Evolutionary conservation across 257 asterid species (phyloP), one percentile per base, ranked within the genome.

Genomic region (Solanum sitiens): DNA sequence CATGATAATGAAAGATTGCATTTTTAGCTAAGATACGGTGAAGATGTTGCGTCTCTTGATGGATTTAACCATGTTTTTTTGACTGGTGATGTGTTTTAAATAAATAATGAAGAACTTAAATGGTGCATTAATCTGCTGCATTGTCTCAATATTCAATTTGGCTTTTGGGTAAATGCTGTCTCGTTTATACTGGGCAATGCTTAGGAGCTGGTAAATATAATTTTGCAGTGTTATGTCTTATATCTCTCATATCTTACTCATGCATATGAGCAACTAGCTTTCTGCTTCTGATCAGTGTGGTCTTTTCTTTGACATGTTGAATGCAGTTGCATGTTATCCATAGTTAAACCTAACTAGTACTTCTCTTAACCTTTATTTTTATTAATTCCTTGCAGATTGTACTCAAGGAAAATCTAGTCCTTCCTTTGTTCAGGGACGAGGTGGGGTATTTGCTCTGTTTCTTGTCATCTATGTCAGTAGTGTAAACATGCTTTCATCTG

Each of bases 331-430:
- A 50, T 30, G 68, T 50, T 80, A 30, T 13, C 45, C 68, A 80
- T 80, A 47, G 18, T 80, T 80, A 47, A 47, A 80, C 44, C 4
- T 47, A 67, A n/a, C 87, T 90, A 84, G 90, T 83, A 74, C 73
- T 87, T 87, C 79, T 85, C 87, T 53, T 67, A 63, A 33, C 73
- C 89, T 84, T 86, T 89, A 86, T 90, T 9, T 71, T 71, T 61
- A 84, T 44, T 65, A 44, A 84, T 89, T 45, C 87, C 80, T 91
- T 89, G 90, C 94, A 97, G 99, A 97, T 96, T 86, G 99, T 97
- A 89, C 94, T 97, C 89, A 95, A 95, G 96, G 99, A 97, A 92
- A 97, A 96, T 90, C 91, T 97, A 84, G 99, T 95, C 83, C 94
- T 97, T 89, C 87, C 98, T 13, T 87, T 96, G 89, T 97, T 92